Evolutionary conservation across 768 basidiomycete genomes (phyloP).

Genomic region (Pulveroboletus frians): DNA sequence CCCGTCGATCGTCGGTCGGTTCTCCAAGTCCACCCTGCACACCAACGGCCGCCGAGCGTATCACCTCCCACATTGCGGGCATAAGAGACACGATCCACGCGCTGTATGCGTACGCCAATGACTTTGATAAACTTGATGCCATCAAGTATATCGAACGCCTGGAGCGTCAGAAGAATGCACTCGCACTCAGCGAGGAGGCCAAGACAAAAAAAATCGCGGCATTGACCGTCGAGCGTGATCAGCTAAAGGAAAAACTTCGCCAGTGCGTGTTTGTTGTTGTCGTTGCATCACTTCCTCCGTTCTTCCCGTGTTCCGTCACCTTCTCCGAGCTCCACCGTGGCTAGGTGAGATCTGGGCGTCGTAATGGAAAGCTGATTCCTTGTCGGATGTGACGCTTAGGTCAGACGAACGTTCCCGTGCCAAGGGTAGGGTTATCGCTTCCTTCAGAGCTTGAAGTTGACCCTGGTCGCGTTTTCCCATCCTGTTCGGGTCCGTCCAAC

Average conservation of each 20-base stretch:
- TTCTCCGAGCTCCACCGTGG: not conserved
- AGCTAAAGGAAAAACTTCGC: not conserved
- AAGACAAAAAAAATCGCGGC: conserved; percentile 26
- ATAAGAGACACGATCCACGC: not conserved
- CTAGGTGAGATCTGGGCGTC: not conserved
- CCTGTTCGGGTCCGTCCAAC: not conserved
- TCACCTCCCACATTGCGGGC: conserved; percentile 10
- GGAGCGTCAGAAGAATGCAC: conserved; percentile 35
- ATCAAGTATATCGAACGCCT: conserved; percentile 33
- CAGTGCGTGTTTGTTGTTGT: not conserved
- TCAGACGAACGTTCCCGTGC: not conserved
- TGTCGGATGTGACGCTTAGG: not conserved
- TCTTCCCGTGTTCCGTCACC: not conserved
- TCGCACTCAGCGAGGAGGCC: conserved; percentile 31
- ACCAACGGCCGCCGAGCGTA: conserved; percentile 20
- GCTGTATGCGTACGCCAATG: conserved; percentile 4
- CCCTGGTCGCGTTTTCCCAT: not conserved
- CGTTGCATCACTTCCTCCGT: not conserved
- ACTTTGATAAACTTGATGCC: conserved; percentile 13
- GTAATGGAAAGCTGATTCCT: not conserved
- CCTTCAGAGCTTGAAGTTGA: not conserved
- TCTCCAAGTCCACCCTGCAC: not conserved
- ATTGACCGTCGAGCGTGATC: conserved; percentile 7
- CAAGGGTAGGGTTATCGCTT: conserved; percentile 3
- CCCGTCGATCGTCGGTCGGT: not conserved